Percentiles rank a stretch among this genome's conserved stretches.
Conservation (phyloP, 108 stramenopile species). For the Nitzschia sp. region DNA sequence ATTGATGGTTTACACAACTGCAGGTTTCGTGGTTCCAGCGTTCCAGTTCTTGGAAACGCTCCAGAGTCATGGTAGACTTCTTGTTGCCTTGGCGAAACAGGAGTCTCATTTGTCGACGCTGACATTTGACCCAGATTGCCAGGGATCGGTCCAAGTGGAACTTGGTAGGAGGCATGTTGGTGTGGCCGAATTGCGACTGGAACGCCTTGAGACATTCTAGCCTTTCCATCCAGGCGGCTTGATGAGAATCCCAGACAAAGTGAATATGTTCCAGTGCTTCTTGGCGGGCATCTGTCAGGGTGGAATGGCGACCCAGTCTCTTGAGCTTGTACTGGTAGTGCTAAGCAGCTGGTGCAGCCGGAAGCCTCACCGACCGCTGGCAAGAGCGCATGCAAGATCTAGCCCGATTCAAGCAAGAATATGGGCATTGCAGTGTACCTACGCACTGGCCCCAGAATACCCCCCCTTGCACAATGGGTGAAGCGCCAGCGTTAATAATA, state of each 20-base stretch:
- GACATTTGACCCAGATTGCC: conserved; percentile 26
- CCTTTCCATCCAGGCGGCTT: conserved; percentile 27
- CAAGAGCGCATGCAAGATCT: conserved; percentile 19
- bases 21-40: too few relatives aligned
- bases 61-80: conserved; percentile 12
- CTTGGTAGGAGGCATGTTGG: conserved; percentile 13
- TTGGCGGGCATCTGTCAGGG: conserved; percentile 11
- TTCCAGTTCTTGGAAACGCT: too few relatives aligned
- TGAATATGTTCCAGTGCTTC: conserved; percentile 18
- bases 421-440: conserved; percentile 38
- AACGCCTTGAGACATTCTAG: conserved; percentile 17
- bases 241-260: conserved; percentile 36
- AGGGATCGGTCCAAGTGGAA: conserved; percentile 1
- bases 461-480: conserved; percentile 34
- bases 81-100: background rate
- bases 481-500: conserved; percentile 30
- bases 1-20: too few relatives aligned
- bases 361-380: conserved; percentile 23
- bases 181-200: conserved; percentile 24
- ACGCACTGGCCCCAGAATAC: conserved; percentile 22
- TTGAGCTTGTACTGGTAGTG: conserved; percentile 26
- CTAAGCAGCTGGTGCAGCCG: too few relatives aligned
- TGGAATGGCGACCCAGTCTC: background rate
- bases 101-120: conserved; percentile 38
- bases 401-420: conserved; percentile 15